phyloP scores from a whole-genome alignment of 2,329 filamentous ascomycete genomes.

The Coniochaeta hoffmannii region DNA sequence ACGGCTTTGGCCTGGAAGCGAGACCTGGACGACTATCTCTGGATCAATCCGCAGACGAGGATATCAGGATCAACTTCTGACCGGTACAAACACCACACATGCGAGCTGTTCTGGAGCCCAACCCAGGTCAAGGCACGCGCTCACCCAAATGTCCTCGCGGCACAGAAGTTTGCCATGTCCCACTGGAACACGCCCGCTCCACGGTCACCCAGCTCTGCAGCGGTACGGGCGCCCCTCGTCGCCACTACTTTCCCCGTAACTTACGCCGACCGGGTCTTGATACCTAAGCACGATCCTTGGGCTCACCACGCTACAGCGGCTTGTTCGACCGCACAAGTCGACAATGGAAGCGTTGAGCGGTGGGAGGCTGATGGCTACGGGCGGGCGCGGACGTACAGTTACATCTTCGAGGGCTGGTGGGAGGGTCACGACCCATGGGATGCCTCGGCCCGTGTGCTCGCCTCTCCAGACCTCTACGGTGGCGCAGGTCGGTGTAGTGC shows the following conservation, averaged over 20 bases:
- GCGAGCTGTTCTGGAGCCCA: conserved; percentile 32
- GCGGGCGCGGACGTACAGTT: conserved; percentile 51
- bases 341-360: conserved; percentile 62
- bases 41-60: conserved; percentile 32
- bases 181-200: conserved; percentile 42
- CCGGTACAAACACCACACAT: conserved; percentile 22
- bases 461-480: conserved; percentile 63
- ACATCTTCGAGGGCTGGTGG: conserved; percentile 62
- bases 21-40: conserved; percentile 41
- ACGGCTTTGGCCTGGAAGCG: conserved; percentile 38
- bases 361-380: conserved; percentile 63
- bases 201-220: conserved; percentile 19
- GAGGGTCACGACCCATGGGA: conserved; percentile 73
- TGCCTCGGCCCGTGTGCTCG: conserved; percentile 53
- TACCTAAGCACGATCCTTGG: conserved; percentile 24
- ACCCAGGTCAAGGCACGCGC: conserved; percentile 31
- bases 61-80: conserved; percentile 10
- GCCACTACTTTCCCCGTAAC: conserved; percentile 38
- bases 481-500: conserved; percentile 66
- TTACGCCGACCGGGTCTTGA: conserved; percentile 55
- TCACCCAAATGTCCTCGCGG: conserved; percentile 29
- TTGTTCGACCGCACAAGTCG: conserved; percentile 50
- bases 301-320: conserved; percentile 15
- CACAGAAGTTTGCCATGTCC: conserved; percentile 40
- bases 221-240: conserved; percentile 18